These are phyloP conservation scores for Comarum palustre DNA, from an alignment of 306 rosid genomes.

Conservation along the genomic window DNA sequence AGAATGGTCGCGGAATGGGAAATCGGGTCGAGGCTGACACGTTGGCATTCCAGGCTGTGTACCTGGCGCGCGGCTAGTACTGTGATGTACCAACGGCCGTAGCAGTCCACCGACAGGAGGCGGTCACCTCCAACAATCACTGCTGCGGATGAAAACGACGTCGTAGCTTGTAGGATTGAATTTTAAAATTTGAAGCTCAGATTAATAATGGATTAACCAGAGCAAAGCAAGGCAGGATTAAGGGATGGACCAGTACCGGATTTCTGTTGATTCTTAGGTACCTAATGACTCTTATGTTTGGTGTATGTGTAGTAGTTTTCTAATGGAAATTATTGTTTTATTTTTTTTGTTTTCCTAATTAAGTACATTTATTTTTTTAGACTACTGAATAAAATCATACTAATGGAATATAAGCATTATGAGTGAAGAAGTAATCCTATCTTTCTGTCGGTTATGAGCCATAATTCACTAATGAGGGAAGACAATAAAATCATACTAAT, in stretches of 20 bases:
- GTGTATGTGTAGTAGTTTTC: background rate
- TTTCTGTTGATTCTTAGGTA: background rate
- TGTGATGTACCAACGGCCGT: constrained; percentile 27
- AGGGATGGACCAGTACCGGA: constrained; percentile 19
- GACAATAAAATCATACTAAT: too few relatives aligned
- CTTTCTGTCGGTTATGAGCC: too few relatives aligned
- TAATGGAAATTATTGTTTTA: background rate
- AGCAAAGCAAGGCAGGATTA: constrained; percentile 10
- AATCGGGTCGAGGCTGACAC: constrained; percentile 30
- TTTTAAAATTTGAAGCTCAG: background rate
- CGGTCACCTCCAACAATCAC: constrained; percentile 26
- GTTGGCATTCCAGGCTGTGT: constrained; percentile 37
- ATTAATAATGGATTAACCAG: background rate
- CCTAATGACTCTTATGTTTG: background rate
- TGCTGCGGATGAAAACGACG: background rate
- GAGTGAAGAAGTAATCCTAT: too few relatives aligned
- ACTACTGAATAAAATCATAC: too few relatives aligned
- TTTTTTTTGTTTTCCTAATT: too few relatives aligned
- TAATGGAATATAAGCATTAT: too few relatives aligned
- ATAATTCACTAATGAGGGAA: too few relatives aligned
- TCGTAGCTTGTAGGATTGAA: background rate
- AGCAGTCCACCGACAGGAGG: constrained; percentile 29
- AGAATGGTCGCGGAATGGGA: constrained; percentile 30
- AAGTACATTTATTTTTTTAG: too few relatives aligned
- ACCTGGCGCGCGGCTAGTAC: constrained; percentile 21